Conservation (phyloP, 1,284 basidiomycete species). For the Schizophyllum amplum region DNA sequence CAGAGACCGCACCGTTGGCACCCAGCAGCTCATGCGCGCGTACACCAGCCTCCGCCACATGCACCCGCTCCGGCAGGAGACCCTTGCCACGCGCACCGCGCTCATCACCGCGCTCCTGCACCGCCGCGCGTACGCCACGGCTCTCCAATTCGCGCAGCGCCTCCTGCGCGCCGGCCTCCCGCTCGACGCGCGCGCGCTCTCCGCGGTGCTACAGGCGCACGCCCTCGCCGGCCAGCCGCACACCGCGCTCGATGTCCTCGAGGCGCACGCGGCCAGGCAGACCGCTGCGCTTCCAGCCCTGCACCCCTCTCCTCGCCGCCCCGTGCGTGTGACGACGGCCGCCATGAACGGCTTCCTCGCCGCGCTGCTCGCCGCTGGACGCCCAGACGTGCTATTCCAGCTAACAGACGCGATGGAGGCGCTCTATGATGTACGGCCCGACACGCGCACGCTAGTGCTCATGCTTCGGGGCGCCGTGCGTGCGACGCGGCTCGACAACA, state of each 20-base stretch:
- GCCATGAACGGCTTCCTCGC: constrained; percentile 50
- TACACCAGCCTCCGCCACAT: constrained; percentile 22
- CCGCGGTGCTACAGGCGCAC: constrained; percentile 42
- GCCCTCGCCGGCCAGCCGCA: constrained; percentile 34
- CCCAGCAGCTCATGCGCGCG: constrained; percentile 27
- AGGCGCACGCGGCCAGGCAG: constrained; percentile 25
- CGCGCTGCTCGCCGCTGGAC: constrained; percentile 35
- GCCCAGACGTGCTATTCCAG: constrained; percentile 52
- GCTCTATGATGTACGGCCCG: constrained; percentile 48
- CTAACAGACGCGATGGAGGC: constrained; percentile 52
- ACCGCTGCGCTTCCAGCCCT: constrained; percentile 4
- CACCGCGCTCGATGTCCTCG: constrained; percentile 42
- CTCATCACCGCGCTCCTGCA: constrained; percentile 45
- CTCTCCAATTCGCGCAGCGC: constrained; percentile 37
- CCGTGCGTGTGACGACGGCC: constrained; percentile 23
- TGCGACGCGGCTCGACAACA: constrained; percentile 41
- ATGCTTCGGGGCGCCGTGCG: constrained; percentile 52
- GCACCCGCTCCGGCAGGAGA: constrained; percentile 24
- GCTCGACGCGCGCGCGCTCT: constrained; percentile 42
- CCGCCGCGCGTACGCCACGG: constrained; percentile 28
- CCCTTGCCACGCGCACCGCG: constrained; percentile 35
- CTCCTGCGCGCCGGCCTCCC: constrained; percentile 25
- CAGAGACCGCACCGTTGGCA: constrained; percentile 21
- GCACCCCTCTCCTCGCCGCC: constrained; percentile 9
- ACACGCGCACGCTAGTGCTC: constrained; percentile 45